Conservation (phyloP, 257 asterid species). For the Primulina tabacum region DNA sequence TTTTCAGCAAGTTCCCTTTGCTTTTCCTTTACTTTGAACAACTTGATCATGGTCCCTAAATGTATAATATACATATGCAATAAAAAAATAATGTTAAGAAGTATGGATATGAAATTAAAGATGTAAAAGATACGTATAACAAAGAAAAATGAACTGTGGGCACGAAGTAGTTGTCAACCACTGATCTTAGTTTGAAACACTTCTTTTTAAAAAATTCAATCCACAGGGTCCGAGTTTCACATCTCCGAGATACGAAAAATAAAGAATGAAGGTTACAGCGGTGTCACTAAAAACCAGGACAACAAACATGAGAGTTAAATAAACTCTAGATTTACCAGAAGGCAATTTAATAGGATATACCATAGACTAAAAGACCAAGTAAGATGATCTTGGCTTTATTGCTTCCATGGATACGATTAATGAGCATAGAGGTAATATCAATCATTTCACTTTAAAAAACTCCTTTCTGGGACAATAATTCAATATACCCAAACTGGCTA, state of each 20-base stretch:
- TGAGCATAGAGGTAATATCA: not conserved
- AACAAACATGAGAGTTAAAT: not conserved
- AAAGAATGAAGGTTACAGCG: not conserved
- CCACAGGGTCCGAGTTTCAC: not conserved
- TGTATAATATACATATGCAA: not conserved
- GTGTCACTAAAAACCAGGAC: not conserved
- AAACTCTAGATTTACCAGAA: not conserved
- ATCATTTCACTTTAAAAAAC: too few relatives aligned
- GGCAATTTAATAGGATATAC: not conserved
- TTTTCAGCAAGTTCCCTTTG: slow-evolving; percentile 92
- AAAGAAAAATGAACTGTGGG: not conserved
- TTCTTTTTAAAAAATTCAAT: not conserved
- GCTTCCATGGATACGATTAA: not conserved
- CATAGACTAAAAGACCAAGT: not conserved
- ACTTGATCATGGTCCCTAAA: slow-evolving; percentile 76
- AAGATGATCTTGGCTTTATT: not conserved
- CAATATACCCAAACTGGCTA: too few relatives aligned
- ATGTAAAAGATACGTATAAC: not conserved
- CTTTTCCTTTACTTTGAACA: slow-evolving; percentile 87
- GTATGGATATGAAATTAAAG: not conserved
- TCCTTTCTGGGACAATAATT: too few relatives aligned
- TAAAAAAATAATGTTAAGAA: too few relatives aligned
- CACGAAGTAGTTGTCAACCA: not conserved
- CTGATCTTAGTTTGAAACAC: not conserved
- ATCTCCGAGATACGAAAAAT: not conserved